Base-by-base conservation (phyloP, 768 basidiomycete species). In the Cystobasidium onofrii region DNA sequence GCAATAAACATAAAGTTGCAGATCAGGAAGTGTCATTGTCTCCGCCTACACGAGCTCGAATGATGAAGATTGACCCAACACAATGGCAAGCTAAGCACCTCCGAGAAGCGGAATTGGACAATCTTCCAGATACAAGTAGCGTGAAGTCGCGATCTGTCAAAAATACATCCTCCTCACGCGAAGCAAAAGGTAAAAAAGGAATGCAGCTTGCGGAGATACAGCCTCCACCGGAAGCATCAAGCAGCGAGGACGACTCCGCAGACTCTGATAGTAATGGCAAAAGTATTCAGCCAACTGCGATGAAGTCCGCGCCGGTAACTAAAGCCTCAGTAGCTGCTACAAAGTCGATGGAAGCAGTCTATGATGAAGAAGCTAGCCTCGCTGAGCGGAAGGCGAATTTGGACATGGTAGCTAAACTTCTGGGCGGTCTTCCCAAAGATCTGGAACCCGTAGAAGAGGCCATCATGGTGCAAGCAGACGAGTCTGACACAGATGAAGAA, bases 11-110 rank as follows among this genome's bases (percentile, higher is more conserved):
- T 76, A 85, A 83, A 79, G 86, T 7, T 33, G 29, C 7, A 13
- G 33, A 15, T 9, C 6, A 13, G 20, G 55, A 55, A 60, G 52
- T 12, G 4, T 73, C 80, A 54, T 85, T 85, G 70, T 83, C 83
- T n/a, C 86, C 86, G 0, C 86, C 85, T 43, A 79, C 80, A 10
- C 84, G 90, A 20, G 87, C 90, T 1, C 83, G 88, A 74, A 81
- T 85, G 73, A 83, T 84, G 73, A 87, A 84, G 55, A 91, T 92
- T 76, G 90, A 92, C 77, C 87, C 90, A 76, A 85, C 86, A 18
- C 84, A 84, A 63, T 91, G 86, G 84, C 88, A 87, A 27, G 88
- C 89, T 52, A 83, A 84, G 20, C 87, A 90, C 80, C 27, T 75
- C 29, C 31, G 54, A 20, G 15, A 65, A 57, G 29, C 25, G 39